Conservation (phyloP, 2,329 filamentous ascomycete genomes). For the Chaetomium globosum region DNA sequence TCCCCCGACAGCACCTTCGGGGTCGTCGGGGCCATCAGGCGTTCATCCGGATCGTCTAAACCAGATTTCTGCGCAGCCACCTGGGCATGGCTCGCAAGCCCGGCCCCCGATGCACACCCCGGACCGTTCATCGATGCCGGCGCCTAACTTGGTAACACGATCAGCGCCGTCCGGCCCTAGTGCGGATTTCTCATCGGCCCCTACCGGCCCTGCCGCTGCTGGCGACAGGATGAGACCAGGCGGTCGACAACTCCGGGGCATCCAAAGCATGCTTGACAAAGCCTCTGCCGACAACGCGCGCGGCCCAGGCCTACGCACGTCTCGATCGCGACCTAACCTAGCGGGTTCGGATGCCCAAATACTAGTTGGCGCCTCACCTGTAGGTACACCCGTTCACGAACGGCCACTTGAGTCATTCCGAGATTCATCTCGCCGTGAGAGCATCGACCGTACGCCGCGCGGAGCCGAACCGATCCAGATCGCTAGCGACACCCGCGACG, state of each 20-base stretch:
- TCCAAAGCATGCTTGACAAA: conserved; percentile 61
- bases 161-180: conserved; percentile 39
- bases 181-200: conserved; percentile 37
- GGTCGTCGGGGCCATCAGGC: conserved; percentile 39
- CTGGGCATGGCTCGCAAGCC: conserved; percentile 31
- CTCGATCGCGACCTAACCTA: conserved; percentile 41
- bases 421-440: conserved; percentile 41
- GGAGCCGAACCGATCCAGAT: conserved; percentile 40
- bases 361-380: conserved; percentile 57
- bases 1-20: conserved; percentile 31
- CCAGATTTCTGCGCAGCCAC: conserved; percentile 47
- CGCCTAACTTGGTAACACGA: conserved; percentile 35
- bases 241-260: conserved; percentile 59
- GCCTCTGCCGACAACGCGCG: conserved; percentile 43
- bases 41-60: conserved; percentile 57
- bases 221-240: conserved; percentile 45
- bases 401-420: conserved; percentile 47
- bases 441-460: conserved; percentile 38
- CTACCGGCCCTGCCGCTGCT: conserved; percentile 42
- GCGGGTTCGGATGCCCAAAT: conserved; percentile 60
- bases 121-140: conserved; percentile 35
- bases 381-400: conserved; percentile 54
- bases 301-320: conserved; percentile 27
- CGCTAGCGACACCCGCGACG: conserved; percentile 32
- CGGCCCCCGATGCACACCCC: conserved; percentile 38